These are phyloP conservation scores for Penicillium brevicompactum DNA, from an alignment of 2,329 filamentous ascomycete genomes.

Conservation along the genomic window DNA sequence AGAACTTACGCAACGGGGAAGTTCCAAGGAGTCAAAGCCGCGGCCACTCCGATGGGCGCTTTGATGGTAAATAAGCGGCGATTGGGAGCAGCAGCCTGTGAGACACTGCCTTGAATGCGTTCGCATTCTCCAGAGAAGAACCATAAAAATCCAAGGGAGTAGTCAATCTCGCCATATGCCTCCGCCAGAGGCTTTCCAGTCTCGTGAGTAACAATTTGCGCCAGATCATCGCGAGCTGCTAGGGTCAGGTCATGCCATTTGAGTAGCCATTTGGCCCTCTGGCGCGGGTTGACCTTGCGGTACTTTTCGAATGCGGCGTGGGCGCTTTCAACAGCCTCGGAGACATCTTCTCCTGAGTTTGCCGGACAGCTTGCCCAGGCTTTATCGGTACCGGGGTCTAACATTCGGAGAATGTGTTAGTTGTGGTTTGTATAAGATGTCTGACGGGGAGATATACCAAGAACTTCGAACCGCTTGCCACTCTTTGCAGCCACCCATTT, in stretches of 20 bases:
- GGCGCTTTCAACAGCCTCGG: constrained; percentile 60
- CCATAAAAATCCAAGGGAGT: constrained; percentile 56
- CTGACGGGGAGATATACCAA: constrained; percentile 34
- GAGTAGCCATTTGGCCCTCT: constrained; percentile 63
- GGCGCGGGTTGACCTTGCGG: constrained; percentile 61
- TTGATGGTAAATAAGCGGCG: constrained; percentile 72
- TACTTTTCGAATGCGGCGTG: constrained; percentile 64
- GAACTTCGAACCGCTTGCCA: constrained; percentile 54
- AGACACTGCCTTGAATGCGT: constrained; percentile 64
- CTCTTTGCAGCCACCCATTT: constrained; percentile 50
- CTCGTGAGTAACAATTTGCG: constrained; percentile 64
- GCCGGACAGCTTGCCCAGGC: constrained; percentile 56
- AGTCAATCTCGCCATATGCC: constrained; percentile 58
- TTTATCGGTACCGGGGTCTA: constrained; percentile 55
- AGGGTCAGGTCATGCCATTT: constrained; percentile 68
- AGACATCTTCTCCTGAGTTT: constrained; percentile 60
- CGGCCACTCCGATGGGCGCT: constrained; percentile 70
- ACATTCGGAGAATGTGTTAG: background rate
- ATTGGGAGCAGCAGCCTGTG: constrained; percentile 61
- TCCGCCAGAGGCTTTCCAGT: constrained; percentile 61
- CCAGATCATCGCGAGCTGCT: constrained; percentile 63
- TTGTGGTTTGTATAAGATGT: background rate
- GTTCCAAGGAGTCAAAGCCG: constrained; percentile 73
- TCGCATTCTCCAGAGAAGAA: constrained; percentile 66
- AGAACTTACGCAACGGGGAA: constrained; percentile 60